Base-by-base conservation (phyloP, 2,329 filamentous ascomycete species). In the Lachnellula suecica region DNA sequence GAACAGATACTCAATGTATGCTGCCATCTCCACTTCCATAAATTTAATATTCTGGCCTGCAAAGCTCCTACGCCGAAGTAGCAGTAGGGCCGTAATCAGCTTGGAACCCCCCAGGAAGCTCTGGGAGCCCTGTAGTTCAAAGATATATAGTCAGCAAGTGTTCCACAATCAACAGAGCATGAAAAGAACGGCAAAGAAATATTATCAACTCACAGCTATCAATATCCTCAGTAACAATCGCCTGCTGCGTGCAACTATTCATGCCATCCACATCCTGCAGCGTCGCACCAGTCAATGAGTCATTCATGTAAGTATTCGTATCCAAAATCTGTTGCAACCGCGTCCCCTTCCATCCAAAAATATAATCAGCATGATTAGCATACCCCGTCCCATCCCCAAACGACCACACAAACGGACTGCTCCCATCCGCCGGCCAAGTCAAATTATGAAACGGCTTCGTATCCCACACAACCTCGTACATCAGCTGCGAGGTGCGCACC, bases 261-360 rank as follows among this genome's bases (percentile, higher is more conserved):
- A 77, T 78, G 56, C 64, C 60, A 31, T 70, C 71, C 23, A 76
- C 68, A 24, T 68, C 63, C 67, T 77, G 75, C 46, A 69, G 71
- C 48, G 70, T 73, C 5, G 35, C 31, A 13, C 44, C 44, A 64
- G 78, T 69, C 27, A 62, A 59, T 24, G 70, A 57, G 63, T 76
- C 74, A 72, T 78, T 73, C 34, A 75, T 69, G 63, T 74, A 74
- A 67, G 73, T 76, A 56, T 58, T 60, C 59, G 70, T 72, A 66
- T 76, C 73, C 72, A 76, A 74, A 61, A 73, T 72, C 66, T 68
- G 73, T 64, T 79, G 76, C 43, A 79, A 71, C 9, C 71, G 66
- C 62, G 77, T 68, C 54, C 69, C 73, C 62, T 78, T 73, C 76
- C 76, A 78, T 52, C 76, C 76, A 62, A 79, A 79, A 56, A 79